Evolutionary conservation across 176 grass and related monocot genomes (phyloP).

Genomic region (Bromus sterilis): DNA sequence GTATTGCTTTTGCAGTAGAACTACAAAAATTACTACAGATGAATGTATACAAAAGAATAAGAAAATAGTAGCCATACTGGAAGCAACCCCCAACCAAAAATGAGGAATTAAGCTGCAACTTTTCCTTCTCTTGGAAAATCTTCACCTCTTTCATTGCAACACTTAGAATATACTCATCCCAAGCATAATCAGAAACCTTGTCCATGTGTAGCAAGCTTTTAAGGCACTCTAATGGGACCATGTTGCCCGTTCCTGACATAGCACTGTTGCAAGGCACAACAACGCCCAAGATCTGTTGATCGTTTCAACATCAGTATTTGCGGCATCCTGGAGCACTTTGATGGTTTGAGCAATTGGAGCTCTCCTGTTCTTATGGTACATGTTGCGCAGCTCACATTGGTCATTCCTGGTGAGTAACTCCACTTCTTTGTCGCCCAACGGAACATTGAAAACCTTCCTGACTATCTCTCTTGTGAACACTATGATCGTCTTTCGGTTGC

Average conservation of each 20-base stretch:
- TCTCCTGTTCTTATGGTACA: neutral
- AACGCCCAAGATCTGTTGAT: neutral
- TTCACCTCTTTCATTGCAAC: neutral
- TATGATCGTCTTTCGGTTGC: neutral
- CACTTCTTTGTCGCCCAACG: neutral
- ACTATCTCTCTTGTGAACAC: neutral
- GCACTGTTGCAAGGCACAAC: neutral
- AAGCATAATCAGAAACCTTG: neutral
- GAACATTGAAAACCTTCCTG: neutral
- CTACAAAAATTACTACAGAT: no score
- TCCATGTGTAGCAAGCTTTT: neutral
- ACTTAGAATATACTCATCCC: neutral
- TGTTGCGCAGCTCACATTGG: neutral
- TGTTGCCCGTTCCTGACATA: neutral
- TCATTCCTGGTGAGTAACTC: neutral
- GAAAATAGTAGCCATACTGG: neutral
- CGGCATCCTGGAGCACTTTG: neutral
- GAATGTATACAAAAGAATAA: no score
- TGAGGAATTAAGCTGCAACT: neutral
- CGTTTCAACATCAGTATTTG: no score
- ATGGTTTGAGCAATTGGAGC: neutral
- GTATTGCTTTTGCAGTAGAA: no score
- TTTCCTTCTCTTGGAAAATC: neutral
- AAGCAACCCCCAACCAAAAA: neutral
- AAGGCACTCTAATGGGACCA: neutral